Base-by-base conservation (phyloP, 768 basidiomycete genomes). In the Tulasnella sp. region DNA sequence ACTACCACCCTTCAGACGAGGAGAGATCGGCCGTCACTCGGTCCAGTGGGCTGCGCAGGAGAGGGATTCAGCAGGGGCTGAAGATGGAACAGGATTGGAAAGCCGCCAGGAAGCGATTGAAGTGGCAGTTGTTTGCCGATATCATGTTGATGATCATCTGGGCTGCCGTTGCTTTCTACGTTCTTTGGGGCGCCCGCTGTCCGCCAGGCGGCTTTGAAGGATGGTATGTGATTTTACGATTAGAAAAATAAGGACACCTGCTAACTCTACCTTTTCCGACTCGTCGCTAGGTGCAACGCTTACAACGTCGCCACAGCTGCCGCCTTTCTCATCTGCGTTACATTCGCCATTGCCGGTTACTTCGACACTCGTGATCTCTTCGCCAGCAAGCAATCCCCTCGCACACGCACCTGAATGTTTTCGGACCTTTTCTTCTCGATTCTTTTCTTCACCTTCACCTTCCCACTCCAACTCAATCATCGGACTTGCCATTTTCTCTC, bases 281-380 rank as follows among this genome's bases (percentile, higher is more conserved):
- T n/a, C 39, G 11, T 12, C n/a, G 41, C 3, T 73, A 89, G 89
- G 89, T 90, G 89, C 78, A 87, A 86, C 75, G 87, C 87, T 8
- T 91, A 89, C 78, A 90, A 90, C 77, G 80, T 86, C 14, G 88
- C 88, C 5, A 83, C 85, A 1, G 88, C 89, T 16, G 83, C 85
- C 34, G 83, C 88, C 5, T 90, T 87, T 77, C 74, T 91, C 41
- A 78, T 89, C 16, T 83, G 81, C 69, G 76, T 89, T 47, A 78
- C 83, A 1, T 91, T 89, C 76, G 83, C 82, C 11, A 75, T 87
- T 34, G 86, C 84, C 75, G 78, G 83, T 22, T 90, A 87, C 78
- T 89, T 89, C 77, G 87, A 86, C 72, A 83, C 89, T 67, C 87
- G 89, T 78, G 89, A 90, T 78, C 76, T 90, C 39, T 81, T 84